A percentile compares a stretch with the other conserved stretches of the same genome.
Conservation (phyloP, 257 asterid genomes). For the Jacaranda mimosifolia region DNA sequence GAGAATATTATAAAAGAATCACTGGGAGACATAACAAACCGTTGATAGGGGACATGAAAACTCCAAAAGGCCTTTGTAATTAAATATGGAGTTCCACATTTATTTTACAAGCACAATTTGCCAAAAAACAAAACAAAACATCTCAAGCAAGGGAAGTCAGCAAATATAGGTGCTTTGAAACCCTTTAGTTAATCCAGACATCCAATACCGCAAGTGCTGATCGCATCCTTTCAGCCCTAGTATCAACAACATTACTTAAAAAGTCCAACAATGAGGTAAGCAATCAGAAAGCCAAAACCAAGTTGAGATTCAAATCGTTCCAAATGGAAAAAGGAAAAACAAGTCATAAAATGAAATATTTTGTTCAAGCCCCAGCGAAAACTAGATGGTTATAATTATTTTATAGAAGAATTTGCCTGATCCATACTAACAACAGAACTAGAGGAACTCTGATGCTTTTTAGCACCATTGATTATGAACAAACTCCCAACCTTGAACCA, state of each 20-base stretch:
- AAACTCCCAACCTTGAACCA: background rate
- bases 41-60: background rate
- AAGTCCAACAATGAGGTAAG: background rate
- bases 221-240: background rate
- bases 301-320: background rate
- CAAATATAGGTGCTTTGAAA: background rate
- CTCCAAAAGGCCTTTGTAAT: background rate
- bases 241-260: background rate
- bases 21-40: background rate
- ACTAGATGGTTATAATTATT: background rate
- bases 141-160: background rate
- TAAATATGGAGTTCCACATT: background rate
- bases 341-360: background rate
- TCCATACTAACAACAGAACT: conserved; percentile 6
- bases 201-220: background rate
- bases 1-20: background rate
- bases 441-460: background rate
- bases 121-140: background rate
- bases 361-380: background rate
- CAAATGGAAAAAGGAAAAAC: background rate
- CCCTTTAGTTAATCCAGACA: conserved; percentile 1
- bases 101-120: background rate
- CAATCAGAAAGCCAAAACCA: background rate
- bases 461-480: background rate
- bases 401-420: background rate